phyloP scores from a whole-genome alignment of 208 protist genomes.

The Acanthamoeba triangularis region DNA sequence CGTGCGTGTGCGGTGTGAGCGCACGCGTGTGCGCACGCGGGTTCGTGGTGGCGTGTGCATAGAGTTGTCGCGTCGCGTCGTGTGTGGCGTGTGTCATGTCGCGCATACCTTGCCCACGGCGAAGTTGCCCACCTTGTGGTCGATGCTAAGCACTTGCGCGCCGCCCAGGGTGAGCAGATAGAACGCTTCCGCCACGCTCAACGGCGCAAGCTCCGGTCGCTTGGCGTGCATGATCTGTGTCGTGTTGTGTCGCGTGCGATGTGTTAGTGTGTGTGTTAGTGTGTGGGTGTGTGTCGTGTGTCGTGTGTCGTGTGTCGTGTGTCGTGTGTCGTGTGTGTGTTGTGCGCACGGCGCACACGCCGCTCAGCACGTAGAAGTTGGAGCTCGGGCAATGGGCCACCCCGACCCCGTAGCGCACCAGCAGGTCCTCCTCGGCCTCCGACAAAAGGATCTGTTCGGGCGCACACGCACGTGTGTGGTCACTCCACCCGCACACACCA shows the following conservation, averaged over 20 bases:
- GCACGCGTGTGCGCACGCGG: neutral
- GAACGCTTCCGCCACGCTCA: conserved; percentile 83
- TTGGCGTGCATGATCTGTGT: neutral
- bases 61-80: neutral
- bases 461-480: neutral
- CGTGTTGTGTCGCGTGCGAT: neutral
- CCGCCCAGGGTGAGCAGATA: conserved; percentile 87
- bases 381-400: conserved; percentile 86
- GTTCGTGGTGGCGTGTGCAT: neutral
- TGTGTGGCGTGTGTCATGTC: no score
- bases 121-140: conserved; percentile 85
- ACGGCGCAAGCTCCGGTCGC: neutral
- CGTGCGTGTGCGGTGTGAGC: no score
- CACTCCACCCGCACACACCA: neutral
- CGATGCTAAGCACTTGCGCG: conserved; percentile 76
- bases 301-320: conserved; percentile 14
- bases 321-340: conserved; percentile 74
- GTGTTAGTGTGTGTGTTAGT: conserved; percentile 55
- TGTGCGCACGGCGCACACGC: conserved; percentile 71
- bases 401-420: neutral
- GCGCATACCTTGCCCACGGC: conserved; percentile 27
- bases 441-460: conserved; percentile 79
- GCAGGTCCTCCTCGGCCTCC: conserved; percentile 82
- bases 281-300: neutral
- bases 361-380: conserved; percentile 85